Evolutionary conservation across 345 rosid species (phyloP), one percentile per base, ranked within the genome.

Genomic region (Hirschfeldia incana): DNA sequence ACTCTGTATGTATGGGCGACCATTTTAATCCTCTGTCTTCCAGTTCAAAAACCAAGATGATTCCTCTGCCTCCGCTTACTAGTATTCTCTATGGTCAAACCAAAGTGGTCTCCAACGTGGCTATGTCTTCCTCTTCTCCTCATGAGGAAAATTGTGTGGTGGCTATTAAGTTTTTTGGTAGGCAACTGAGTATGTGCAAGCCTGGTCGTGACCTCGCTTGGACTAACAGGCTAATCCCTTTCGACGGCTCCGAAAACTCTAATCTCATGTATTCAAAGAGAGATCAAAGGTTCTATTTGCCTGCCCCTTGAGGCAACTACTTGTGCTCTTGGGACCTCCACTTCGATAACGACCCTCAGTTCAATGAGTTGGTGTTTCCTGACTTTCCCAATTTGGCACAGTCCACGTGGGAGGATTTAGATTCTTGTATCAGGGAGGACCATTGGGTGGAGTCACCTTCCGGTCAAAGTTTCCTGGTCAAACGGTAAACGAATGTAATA

Each of bases 251-350:
- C 15, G 51, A 44, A 44, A 44, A 44, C 51, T 44, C 51, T 44
- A 44, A 44, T 11, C 15, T 44, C 51, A 44, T 44, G 51, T 44
- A 44, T 44, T 44, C 51, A 44, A 70, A 57, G 51, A 70, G 51
- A 39, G 12, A 39, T 39, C 44, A 39, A 9, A 39, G 44, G 4
- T 57, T 70, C 0, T 11, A 70, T n/a, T 13, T 70, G 51, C 65
- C 21, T 70, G 13, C 65, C 59, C 74, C 65, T 34, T 51, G 74
- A 70, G 21, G 74, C 49, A 33, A 57, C 65, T 11, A 57, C 65
- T 21, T 70, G 65, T 70, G 32, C 74, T 57, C 65, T 2, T 70
- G 32, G 17, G 65, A 33, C 34, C 65, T 55, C 33, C 17, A 55
- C 12, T 16, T 30, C 28, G n/a, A 68, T 15, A 51, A 44, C 51